These are phyloP conservation scores for Moesziomyces sp. DNA, from an alignment of 1,284 basidiomycete genomes.

Conservation along the genomic window DNA sequence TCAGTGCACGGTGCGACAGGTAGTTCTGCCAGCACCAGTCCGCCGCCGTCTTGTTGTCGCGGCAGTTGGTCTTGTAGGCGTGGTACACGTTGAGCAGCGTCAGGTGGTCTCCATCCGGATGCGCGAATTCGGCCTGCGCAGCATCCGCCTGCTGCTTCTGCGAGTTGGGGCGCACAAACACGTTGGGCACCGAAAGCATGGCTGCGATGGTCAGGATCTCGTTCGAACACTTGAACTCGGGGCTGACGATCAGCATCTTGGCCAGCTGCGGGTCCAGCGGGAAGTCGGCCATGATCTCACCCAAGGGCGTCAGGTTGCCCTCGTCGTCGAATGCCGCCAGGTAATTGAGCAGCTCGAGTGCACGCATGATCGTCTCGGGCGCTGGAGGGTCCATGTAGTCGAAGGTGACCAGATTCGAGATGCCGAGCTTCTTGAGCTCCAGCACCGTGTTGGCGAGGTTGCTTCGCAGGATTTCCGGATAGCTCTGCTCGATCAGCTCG, in stretches of 20 bases:
- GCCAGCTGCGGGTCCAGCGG: constrained; percentile 95
- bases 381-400: constrained; percentile 84
- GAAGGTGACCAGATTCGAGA: constrained; percentile 72
- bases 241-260: constrained; percentile 89
- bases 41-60: constrained; percentile 54
- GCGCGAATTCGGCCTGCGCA: constrained; percentile 86
- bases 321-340: constrained; percentile 93
- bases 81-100: constrained; percentile 97
- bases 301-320: constrained; percentile 87
- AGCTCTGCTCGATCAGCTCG: constrained; percentile 89
- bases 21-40: constrained; percentile 94
- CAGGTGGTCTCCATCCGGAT: constrained; percentile 95
- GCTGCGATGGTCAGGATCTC: constrained; percentile 94
- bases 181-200: constrained; percentile 92
- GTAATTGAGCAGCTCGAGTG: constrained; percentile 92
- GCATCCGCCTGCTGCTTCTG: constrained; percentile 90
- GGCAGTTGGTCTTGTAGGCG: constrained; percentile 78
- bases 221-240: constrained; percentile 95
- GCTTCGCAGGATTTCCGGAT: constrained; percentile 92
- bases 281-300: constrained; percentile 95
- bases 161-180: constrained; percentile 83
- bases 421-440: constrained; percentile 91
- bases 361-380: constrained; percentile 97
- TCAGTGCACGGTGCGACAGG: constrained; percentile 83
- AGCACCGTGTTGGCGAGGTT: constrained; percentile 88